These are phyloP conservation scores for Blepharisma japonicum DNA, from an alignment of 73 alveolate genomes.

Conservation along the genomic window DNA sequence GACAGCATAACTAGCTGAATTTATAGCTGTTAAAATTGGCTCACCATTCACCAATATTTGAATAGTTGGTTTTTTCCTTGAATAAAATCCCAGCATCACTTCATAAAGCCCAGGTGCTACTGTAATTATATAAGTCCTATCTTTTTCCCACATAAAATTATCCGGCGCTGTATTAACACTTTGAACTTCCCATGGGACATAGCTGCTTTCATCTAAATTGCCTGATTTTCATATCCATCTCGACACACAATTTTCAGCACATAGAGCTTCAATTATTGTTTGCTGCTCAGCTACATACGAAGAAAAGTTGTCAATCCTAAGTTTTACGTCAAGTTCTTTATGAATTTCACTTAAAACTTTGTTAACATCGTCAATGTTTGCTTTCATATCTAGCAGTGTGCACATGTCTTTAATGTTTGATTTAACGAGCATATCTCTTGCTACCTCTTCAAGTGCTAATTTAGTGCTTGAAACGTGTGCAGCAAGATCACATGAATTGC, in stretches of 20 bases:
- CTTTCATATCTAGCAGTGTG: constrained; percentile 64
- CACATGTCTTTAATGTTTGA: constrained; percentile 74
- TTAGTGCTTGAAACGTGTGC: not conserved
- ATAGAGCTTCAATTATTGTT: constrained; percentile 82
- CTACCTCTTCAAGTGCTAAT: constrained; percentile 61
- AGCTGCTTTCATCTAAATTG: constrained; percentile 67
- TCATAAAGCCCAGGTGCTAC: constrained; percentile 98
- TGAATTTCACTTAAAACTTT: constrained; percentile 73
- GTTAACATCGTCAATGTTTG: constrained; percentile 77
- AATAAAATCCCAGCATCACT: constrained; percentile 87
- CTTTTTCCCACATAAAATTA: constrained; percentile 95
- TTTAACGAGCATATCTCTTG: constrained; percentile 76
- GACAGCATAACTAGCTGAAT: constrained; percentile 56
- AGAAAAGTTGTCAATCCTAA: constrained; percentile 56
- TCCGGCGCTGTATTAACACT: constrained; percentile 94
- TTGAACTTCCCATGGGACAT: constrained; percentile 96
- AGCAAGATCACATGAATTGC: constrained; percentile 14
- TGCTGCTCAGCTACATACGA: constrained; percentile 71
- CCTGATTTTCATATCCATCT: constrained; percentile 97
- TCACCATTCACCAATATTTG: constrained; percentile 94
- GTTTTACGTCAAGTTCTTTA: constrained; percentile 68
- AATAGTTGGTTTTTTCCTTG: constrained; percentile 90
- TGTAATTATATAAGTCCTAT: constrained; percentile 73
- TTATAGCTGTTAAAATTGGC: constrained; percentile 76
- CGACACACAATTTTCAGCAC: constrained; percentile 91